Conservation (phyloP, 495 filamentous ascomycete genomes). For the Opeltia flavorubescens region DNA sequence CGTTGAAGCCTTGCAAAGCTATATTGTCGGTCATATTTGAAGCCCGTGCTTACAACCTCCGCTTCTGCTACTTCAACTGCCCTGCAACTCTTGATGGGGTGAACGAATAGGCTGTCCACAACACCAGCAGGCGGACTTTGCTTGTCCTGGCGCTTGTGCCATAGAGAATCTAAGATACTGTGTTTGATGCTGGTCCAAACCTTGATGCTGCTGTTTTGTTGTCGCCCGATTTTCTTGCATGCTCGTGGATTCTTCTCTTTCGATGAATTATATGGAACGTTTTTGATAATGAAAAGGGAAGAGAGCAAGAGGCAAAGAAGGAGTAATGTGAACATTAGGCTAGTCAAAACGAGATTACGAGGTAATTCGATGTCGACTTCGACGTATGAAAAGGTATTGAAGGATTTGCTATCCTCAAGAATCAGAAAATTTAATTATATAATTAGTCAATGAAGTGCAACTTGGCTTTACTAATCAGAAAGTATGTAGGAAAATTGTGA, state of each 20-base stretch:
- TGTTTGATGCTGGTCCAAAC: conserved; percentile 20
- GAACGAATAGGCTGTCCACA: conserved; percentile 72
- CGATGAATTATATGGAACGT: no score
- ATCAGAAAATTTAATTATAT: no score
- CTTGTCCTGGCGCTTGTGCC: not conserved
- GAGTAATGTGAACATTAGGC: no score
- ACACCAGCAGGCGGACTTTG: conserved; percentile 24
- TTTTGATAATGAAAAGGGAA: no score
- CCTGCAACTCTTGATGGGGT: conserved; percentile 77
- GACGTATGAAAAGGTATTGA: no score
- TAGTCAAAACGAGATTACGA: no score
- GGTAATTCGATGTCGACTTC: no score
- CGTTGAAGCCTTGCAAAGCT: conserved; percentile 58
- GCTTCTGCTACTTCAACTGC: conserved; percentile 59
- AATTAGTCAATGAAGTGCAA: no score
- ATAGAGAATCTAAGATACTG: conserved; percentile 1
- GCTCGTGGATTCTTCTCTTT: not conserved
- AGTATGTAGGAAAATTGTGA: no score
- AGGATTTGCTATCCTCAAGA: no score
- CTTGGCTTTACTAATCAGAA: no score
- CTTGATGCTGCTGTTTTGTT: not conserved
- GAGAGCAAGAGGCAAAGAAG: no score
- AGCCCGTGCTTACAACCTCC: conserved; percentile 53
- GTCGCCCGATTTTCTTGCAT: not conserved
- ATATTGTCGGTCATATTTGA: conserved; percentile 77